Conservation (phyloP, 2,329 filamentous ascomycete genomes). For the Paracoccidioides brasiliensis region DNA sequence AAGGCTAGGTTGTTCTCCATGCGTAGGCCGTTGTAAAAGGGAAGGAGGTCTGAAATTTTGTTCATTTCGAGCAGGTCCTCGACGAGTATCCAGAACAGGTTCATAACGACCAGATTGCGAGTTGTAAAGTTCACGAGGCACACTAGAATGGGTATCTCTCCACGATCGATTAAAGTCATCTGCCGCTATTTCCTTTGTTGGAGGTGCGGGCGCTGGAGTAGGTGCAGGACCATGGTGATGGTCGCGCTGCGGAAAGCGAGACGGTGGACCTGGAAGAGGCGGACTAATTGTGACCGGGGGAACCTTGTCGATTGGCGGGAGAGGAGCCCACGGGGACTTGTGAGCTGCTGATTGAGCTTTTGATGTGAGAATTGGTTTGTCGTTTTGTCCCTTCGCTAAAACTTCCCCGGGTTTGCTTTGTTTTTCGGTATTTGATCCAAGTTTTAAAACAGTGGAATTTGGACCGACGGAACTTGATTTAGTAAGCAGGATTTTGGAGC, state of each 20-base stretch:
- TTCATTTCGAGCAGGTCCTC: slow-evolving; percentile 56
- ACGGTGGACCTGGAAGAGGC: slow-evolving; percentile 28
- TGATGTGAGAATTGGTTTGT: slow-evolving; percentile 39
- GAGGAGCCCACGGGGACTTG: slow-evolving; percentile 82
- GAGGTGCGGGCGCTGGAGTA: slow-evolving; percentile 37
- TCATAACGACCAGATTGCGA: slow-evolving; percentile 92
- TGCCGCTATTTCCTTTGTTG: slow-evolving; percentile 73
- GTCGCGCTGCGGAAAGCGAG: slow-evolving; percentile 44
- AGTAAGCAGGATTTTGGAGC: slow-evolving; percentile 17
- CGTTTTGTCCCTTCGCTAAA: slow-evolving; percentile 38
- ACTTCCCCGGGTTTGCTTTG: slow-evolving; percentile 33
- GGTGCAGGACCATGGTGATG: slow-evolving; percentile 40
- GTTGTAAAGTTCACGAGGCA: slow-evolving; percentile 72
- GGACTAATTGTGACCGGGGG: slow-evolving; percentile 54
- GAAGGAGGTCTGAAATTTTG: slow-evolving; percentile 57
- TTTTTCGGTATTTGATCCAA: slow-evolving; percentile 35
- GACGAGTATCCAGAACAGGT: slow-evolving; percentile 62
- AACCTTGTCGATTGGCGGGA: slow-evolving; percentile 74
- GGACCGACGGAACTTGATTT: slow-evolving; percentile 35
- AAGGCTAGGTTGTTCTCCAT: slow-evolving; percentile 49
- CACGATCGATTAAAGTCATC: slow-evolving; percentile 87
- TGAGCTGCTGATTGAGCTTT: slow-evolving; percentile 45
- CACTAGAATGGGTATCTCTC: slow-evolving; percentile 49
- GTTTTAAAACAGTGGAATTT: slow-evolving; percentile 37
- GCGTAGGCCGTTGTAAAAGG: slow-evolving; percentile 60